phyloP scores from a whole-genome alignment of 768 basidiomycete species.

The Coprinellus micaceus region DNA sequence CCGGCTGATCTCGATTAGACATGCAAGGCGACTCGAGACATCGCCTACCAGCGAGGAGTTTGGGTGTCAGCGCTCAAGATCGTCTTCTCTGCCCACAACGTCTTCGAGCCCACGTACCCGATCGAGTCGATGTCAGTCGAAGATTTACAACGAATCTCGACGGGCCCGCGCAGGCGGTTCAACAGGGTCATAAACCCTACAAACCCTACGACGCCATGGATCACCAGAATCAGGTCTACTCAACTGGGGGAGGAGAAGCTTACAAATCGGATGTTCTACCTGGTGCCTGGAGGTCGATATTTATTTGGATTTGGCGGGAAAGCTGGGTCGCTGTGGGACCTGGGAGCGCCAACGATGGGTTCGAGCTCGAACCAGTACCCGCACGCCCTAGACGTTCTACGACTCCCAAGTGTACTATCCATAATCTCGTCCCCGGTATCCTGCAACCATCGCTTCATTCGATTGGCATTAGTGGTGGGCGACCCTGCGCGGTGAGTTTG shows the following conservation, averaged over 20 bases:
- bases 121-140: neutral
- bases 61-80: neutral
- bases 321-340: neutral
- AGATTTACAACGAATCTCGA: neutral
- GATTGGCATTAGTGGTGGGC: no score
- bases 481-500: no score
- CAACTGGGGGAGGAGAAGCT: neutral
- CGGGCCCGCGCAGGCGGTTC: neutral
- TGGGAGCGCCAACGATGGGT: neutral
- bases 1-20: neutral
- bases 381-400: neutral
- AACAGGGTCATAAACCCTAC: neutral
- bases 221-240: neutral
- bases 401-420: no score
- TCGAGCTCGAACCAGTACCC: neutral
- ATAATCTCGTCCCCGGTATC: no score
- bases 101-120: neutral
- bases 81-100: neutral
- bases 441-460: no score
- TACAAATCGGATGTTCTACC: neutral
- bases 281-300: neutral
- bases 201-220: no score
- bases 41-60: neutral
- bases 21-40: neutral
- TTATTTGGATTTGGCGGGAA: neutral